Percentiles rank a stretch among this genome's conserved stretches.
Conservation (phyloP, 1,284 basidiomycete genomes). For the Tylopilus sp. region DNA sequence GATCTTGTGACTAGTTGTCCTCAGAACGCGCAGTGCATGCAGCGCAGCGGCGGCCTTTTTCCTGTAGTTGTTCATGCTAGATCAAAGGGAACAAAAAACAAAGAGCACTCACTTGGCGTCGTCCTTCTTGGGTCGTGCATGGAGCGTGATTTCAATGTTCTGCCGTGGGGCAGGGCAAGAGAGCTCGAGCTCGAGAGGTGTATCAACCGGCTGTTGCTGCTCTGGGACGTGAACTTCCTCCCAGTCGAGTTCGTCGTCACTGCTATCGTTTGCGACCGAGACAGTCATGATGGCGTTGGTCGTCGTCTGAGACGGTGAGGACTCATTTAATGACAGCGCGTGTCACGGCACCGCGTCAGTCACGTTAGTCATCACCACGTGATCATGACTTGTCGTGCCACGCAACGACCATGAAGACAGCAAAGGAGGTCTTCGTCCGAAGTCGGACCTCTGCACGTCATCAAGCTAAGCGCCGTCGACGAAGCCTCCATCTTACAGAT, state of each 20-base stretch:
- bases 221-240: conserved; percentile 40
- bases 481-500: too few species aligned
- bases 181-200: conserved; percentile 24
- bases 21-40: conserved; percentile 63
- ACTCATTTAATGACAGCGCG: conserved; percentile 8
- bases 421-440: too few species aligned
- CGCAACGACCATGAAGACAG: too few species aligned
- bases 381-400: conserved; percentile 12
- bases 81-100: conserved; percentile 5
- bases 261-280: conserved; percentile 21
- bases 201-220: conserved; percentile 17
- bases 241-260: conserved; percentile 45
- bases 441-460: too few species aligned
- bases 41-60: conserved; percentile 43
- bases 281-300: conserved; percentile 17
- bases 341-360: conserved; percentile 25
- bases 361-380: conserved; percentile 23
- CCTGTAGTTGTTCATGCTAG: conserved; percentile 33
- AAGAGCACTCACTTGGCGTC: conserved; percentile 30
- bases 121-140: conserved; percentile 41
- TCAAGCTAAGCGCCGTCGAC: too few species aligned
- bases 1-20: conserved; percentile 82
- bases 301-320: conserved; percentile 4
- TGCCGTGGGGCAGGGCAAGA: conserved; percentile 25
- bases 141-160: conserved; percentile 61